A percentile compares a stretch with the other conserved stretches of the same genome.
phyloP scores from a whole-genome alignment of 23 red algal genomes.

The Agarophyton chilense region DNA sequence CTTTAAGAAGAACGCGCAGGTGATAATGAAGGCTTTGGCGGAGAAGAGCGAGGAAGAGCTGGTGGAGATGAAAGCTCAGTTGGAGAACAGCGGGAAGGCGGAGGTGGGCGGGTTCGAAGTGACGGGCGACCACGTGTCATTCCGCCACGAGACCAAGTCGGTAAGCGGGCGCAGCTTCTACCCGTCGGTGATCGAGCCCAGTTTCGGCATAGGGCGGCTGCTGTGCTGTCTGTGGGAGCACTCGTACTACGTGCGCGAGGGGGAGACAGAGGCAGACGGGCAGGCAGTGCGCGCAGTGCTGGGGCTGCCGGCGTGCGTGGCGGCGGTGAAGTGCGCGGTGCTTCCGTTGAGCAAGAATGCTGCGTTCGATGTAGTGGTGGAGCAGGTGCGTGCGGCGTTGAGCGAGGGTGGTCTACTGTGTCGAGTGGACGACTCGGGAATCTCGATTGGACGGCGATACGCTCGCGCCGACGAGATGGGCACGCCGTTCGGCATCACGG shows the following conservation, averaged over 20 bases:
- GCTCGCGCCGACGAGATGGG: slow-evolving; percentile 95
- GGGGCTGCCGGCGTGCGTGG: slow-evolving; percentile 73
- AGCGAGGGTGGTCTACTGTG: slow-evolving; percentile 49
- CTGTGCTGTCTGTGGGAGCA: slow-evolving; percentile 98
- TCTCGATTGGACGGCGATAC: slow-evolving; percentile 92
- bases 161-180: slow-evolving; percentile 83
- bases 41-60: slow-evolving; percentile 56
- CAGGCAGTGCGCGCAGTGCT: slow-evolving; percentile 77
- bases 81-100: slow-evolving; percentile 45
- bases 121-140: slow-evolving; percentile 58
- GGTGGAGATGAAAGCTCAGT: not conserved
- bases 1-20: slow-evolving; percentile 82
- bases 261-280: slow-evolving; percentile 69
- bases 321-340: slow-evolving; percentile 86
- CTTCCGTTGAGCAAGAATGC: slow-evolving; percentile 90
- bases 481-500: slow-evolving; percentile 95
- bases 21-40: slow-evolving; percentile 77
- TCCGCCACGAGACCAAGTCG: slow-evolving; percentile 67
- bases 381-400: slow-evolving; percentile 40
- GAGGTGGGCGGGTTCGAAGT: slow-evolving; percentile 40
- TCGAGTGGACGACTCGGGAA: slow-evolving; percentile 87
- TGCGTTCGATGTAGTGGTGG: slow-evolving; percentile 64
- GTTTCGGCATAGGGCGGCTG: slow-evolving; percentile 94
- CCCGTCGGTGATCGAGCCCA: slow-evolving; percentile 98
- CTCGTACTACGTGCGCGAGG: slow-evolving; percentile 90